Conservation (phyloP, 1,284 basidiomycete genomes). For the Marasmius sp. region DNA sequence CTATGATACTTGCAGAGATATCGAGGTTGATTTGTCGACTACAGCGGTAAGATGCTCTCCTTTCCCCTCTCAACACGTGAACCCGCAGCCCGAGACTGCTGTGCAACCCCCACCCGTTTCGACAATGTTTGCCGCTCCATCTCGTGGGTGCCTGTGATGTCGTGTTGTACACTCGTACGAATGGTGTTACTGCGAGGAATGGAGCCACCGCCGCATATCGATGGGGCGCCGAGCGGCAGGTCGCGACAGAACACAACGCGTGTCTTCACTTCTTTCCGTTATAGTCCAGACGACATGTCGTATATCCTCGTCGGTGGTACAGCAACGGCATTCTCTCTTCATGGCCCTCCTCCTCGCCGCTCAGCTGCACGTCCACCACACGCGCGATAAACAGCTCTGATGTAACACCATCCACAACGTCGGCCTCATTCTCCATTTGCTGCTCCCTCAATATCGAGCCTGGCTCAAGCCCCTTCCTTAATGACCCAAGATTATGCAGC, state of each 20-base stretch:
- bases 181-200: too few relatives aligned
- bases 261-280: background rate
- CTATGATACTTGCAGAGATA: too few relatives aligned
- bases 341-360: background rate
- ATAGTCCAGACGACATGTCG: background rate
- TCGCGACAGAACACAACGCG: background rate
- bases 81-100: too few relatives aligned
- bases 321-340: background rate
- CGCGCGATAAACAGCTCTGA: background rate
- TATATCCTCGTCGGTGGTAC: background rate
- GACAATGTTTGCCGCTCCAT: too few relatives aligned
- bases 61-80: too few relatives aligned
- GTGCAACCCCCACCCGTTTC: too few relatives aligned
- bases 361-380: background rate
- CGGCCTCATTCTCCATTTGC: background rate
- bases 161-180: too few relatives aligned
- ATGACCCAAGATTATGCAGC: constrained; percentile 34
- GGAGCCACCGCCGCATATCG: too few relatives aligned
- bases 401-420: background rate
- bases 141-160: too few relatives aligned
- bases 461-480: background rate
- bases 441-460: background rate
- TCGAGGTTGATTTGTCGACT: too few relatives aligned
- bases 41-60: too few relatives aligned
- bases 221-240: too few relatives aligned